Conservation (phyloP, 2,329 filamentous ascomycete species). For the Claviceps spartinae region DNA sequence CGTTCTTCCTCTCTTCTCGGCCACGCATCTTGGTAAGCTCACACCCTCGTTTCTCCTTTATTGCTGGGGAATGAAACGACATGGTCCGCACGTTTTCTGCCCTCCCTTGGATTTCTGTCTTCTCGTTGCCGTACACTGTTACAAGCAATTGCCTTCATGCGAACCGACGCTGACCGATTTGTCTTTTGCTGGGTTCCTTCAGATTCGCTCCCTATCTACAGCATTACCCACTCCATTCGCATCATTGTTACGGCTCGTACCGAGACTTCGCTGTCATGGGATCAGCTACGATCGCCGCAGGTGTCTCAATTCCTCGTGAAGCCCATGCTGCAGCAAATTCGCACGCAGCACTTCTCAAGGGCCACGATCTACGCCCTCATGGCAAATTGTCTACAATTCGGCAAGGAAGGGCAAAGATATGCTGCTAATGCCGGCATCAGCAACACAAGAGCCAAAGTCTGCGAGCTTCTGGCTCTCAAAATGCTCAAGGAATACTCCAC, state of each 20-base stretch:
- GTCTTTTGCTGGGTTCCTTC: not conserved
- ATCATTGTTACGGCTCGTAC: conserved; percentile 71
- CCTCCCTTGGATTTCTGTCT: no score
- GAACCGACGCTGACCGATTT: not conserved
- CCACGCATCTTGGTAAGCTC: conserved; percentile 55
- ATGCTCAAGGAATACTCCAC: conserved; percentile 81
- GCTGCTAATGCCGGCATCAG: conserved; percentile 76
- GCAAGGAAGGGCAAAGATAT: conserved; percentile 70
- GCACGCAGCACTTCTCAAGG: conserved; percentile 67
- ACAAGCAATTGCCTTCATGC: not conserved
- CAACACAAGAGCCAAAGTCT: conserved; percentile 73
- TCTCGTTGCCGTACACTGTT: not conserved
- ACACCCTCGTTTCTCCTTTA: no score
- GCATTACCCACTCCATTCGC: conserved; percentile 78
- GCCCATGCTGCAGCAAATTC: conserved; percentile 84
- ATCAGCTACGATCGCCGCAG: conserved; percentile 88
- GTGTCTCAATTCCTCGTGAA: conserved; percentile 92
- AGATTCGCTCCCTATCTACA: conserved; percentile 84
- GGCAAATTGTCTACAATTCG: conserved; percentile 88
- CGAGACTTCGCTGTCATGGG: conserved; percentile 88
- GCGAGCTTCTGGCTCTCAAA: conserved; percentile 82
- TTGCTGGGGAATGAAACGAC: no score
- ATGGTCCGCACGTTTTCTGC: no score
- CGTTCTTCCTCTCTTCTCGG: conserved; percentile 65
- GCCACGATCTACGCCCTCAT: conserved; percentile 82